phyloP scores from a whole-genome alignment of 345 rosid species.

The Firmiana major region DNA sequence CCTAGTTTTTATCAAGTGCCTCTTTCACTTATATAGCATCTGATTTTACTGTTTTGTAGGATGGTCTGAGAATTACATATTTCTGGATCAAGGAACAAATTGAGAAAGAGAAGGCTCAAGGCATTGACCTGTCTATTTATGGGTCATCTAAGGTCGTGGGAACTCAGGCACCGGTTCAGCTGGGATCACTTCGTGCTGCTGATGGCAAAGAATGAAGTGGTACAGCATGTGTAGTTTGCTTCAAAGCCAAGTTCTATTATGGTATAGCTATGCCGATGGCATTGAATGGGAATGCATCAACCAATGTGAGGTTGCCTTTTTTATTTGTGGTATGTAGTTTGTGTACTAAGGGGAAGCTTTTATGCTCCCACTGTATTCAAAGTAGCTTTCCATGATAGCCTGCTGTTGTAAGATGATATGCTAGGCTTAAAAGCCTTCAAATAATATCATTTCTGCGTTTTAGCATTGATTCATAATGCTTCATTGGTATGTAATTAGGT shows the following conservation, averaged over 20 bases:
- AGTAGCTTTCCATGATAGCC: constrained; percentile 12
- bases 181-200: constrained; percentile 89
- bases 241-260: constrained; percentile 16
- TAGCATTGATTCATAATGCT: not conserved
- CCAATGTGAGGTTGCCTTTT: not conserved
- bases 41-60: constrained; percentile 39
- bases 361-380: constrained; percentile 14
- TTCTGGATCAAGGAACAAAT: constrained; percentile 96
- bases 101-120: constrained; percentile 85
- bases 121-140: constrained; percentile 66
- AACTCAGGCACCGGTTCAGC: constrained; percentile 95
- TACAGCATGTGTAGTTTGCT: constrained; percentile 11
- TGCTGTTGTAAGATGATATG: constrained; percentile 1
- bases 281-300: not conserved
- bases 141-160: constrained; percentile 98
- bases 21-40: constrained; percentile 5
- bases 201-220: constrained; percentile 80
- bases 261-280: constrained; percentile 8
- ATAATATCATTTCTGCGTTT: not conserved
- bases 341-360: constrained; percentile 21
- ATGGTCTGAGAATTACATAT: constrained; percentile 88
- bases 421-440: not conserved
- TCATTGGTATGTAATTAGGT: not conserved
- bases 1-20: not conserved
- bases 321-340: constrained; percentile 14